Evolutionary conservation across 805 yeast species (phyloP).

Genomic region (Spathaspora hagerdaliae): DNA sequence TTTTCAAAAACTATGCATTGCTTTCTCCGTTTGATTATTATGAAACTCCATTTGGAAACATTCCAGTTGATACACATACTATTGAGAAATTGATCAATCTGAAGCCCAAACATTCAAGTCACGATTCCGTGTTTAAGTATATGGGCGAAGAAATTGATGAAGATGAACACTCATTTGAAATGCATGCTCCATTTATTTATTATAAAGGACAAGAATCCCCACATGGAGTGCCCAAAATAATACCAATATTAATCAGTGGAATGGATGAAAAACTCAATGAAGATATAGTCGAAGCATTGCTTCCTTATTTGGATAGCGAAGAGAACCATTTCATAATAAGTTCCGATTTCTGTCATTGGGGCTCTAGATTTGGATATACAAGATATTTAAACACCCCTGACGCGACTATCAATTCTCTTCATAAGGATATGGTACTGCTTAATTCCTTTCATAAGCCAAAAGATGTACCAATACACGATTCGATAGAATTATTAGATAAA

Average conservation of each 20-base stretch:
- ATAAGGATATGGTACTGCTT: constrained; percentile 12
- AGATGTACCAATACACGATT: constrained; percentile 54
- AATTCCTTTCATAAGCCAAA: constrained; percentile 5
- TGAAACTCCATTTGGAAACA: constrained; percentile 79
- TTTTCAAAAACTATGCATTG: constrained; percentile 58
- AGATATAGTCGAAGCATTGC: constrained; percentile 44
- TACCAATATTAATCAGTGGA: constrained; percentile 80
- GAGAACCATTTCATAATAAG: constrained; percentile 72
- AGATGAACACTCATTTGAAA: constrained; percentile 89
- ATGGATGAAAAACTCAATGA: constrained; percentile 43
- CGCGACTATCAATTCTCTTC: constrained; percentile 11
- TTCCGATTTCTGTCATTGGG: constrained; percentile 96
- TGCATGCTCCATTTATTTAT: constrained; percentile 81
- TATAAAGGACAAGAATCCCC: constrained; percentile 37
- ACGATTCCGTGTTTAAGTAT: constrained; percentile 41
- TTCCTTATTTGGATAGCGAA: constrained; percentile 51
- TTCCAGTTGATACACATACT: constrained; percentile 59
- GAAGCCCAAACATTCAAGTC: constrained; percentile 3
- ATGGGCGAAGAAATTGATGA: constrained; percentile 66
- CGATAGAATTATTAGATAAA: constrained; percentile 72
- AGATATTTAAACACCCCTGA: constrained; percentile 24
- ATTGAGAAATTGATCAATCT: constrained; percentile 28
- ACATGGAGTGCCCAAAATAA: constrained; percentile 42
- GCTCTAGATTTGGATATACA: constrained; percentile 42
- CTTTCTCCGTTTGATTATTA: constrained; percentile 51